Percentiles rank a stretch among this genome's conserved stretches.
phyloP scores from a whole-genome alignment of 495 filamentous ascomycete species.

The Lineolata rhizophorae region DNA sequence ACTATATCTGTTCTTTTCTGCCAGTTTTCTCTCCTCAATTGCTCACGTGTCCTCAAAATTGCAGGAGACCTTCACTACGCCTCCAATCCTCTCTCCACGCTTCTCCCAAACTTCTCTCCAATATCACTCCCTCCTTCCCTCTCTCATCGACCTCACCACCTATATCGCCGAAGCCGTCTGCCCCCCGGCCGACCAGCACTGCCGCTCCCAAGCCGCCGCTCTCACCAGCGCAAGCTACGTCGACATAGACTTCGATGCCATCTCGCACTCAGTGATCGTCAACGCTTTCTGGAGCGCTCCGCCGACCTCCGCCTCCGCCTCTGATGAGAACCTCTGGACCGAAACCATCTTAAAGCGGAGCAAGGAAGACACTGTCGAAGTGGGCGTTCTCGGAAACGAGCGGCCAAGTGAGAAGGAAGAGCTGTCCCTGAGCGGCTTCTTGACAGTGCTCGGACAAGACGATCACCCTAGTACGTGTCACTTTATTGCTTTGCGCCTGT shows the following conservation, averaged over 20 bases:
- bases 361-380: constrained; percentile 39
- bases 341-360: background rate
- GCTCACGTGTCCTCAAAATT: no score
- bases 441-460: constrained; percentile 61
- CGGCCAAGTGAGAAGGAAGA: constrained; percentile 42
- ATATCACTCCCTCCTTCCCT: constrained; percentile 40
- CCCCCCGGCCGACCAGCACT: constrained; percentile 15
- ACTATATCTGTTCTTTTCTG: constrained; percentile 24
- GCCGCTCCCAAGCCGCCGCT: constrained; percentile 15
- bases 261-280: constrained; percentile 39
- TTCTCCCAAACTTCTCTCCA: constrained; percentile 46
- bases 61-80: constrained; percentile 46
- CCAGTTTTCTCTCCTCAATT: constrained; percentile 26
- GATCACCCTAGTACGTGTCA: constrained; percentile 38
- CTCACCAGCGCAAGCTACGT: constrained; percentile 35
- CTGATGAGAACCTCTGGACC: background rate
- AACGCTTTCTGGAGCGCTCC: constrained; percentile 31
- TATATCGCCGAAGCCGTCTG: constrained; percentile 40
- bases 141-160: constrained; percentile 28
- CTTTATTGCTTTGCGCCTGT: no score
- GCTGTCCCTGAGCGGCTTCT: constrained; percentile 52
- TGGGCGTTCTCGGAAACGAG: constrained; percentile 61
- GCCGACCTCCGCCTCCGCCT: no score
- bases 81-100: constrained; percentile 35
- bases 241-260: constrained; percentile 59